phyloP scores from a whole-genome alignment of 2,329 filamentous ascomycete species.

The Colletotrichum paranaense region DNA sequence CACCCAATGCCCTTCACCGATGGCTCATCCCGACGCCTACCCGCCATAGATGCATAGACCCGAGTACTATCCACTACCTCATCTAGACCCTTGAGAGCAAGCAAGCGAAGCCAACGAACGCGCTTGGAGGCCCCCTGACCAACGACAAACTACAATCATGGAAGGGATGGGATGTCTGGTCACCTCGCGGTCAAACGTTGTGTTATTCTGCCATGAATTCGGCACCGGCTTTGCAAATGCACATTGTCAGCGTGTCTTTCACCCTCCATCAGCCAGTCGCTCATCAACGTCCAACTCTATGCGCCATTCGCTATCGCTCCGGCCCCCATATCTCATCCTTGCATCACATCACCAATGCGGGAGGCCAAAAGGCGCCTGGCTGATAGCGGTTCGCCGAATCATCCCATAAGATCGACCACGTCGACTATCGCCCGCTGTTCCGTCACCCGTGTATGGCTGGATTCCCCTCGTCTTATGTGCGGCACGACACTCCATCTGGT shows the following conservation, averaged over 20 bases:
- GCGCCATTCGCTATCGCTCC: neutral
- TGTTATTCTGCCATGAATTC: neutral
- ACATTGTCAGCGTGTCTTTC: neutral
- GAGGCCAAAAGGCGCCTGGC: neutral
- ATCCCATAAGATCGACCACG: conserved; percentile 14
- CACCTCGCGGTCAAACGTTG: conserved; percentile 3
- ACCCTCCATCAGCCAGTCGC: neutral
- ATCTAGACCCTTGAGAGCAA: neutral
- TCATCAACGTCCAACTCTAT: neutral
- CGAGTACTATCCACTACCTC: conserved; percentile 1
- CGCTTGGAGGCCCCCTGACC: neutral
- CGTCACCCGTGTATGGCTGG: conserved; percentile 9
- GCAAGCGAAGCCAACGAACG: neutral
- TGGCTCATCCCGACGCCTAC: conserved; percentile 8
- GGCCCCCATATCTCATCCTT: conserved; percentile 16
- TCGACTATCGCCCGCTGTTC: neutral
- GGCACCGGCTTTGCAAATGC: neutral
- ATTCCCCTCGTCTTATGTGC: conserved; percentile 8
- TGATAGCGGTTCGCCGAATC: conserved; percentile 1
- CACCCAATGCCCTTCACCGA: conserved; percentile 25
- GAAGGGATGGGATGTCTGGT: neutral
- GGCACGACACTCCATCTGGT: conserved; percentile 2
- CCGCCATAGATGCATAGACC: neutral
- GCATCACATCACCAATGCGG: conserved; percentile 26
- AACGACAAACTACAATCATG: neutral